Percentiles rank a stretch among this genome's conserved stretches.
phyloP scores from a whole-genome alignment of 441 rosid genomes.

The Geranium incanum region DNA sequence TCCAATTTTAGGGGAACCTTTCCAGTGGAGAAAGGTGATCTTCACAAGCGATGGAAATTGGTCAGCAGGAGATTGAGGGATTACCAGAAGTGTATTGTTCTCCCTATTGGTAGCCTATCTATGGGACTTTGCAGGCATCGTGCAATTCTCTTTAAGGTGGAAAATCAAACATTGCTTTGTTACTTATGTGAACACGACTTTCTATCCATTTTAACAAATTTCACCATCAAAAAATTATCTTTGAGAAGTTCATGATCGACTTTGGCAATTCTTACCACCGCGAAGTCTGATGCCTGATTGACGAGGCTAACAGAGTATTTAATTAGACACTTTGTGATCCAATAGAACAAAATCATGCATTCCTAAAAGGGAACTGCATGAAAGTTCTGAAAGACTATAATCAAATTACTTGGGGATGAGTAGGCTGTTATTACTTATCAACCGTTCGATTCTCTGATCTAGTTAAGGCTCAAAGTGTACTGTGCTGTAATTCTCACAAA shows the following conservation, averaged over 20 bases:
- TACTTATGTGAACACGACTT: not conserved
- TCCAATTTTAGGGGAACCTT: slow-evolving; percentile 57
- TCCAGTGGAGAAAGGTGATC: slow-evolving; percentile 72
- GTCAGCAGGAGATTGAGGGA: slow-evolving; percentile 62
- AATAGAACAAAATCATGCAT: not conserved
- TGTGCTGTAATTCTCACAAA: not conserved
- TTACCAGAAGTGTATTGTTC: slow-evolving; percentile 58
- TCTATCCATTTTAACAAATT: not conserved
- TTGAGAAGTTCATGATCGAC: too few species aligned
- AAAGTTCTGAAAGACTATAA: not conserved
- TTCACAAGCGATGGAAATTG: slow-evolving; percentile 68
- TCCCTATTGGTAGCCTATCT: slow-evolving; percentile 80
- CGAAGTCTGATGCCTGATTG: not conserved
- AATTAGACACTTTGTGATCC: too few species aligned
- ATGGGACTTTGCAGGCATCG: slow-evolving; percentile 92
- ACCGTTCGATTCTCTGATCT: not conserved
- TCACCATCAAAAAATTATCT: not conserved
- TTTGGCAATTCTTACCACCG: not conserved
- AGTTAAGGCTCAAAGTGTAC: not conserved
- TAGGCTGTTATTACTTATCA: not conserved
- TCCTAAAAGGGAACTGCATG: not conserved
- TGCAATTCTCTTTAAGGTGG: slow-evolving; percentile 86
- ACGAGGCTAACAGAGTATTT: not conserved
- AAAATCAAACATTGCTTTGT: slow-evolving; percentile 3
- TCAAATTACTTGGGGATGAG: not conserved